Percentiles rank a stretch among this genome's conserved stretches.
phyloP scores from a whole-genome alignment of 225 moss, liverwort and hornwort species.

The Ulota crispa region DNA sequence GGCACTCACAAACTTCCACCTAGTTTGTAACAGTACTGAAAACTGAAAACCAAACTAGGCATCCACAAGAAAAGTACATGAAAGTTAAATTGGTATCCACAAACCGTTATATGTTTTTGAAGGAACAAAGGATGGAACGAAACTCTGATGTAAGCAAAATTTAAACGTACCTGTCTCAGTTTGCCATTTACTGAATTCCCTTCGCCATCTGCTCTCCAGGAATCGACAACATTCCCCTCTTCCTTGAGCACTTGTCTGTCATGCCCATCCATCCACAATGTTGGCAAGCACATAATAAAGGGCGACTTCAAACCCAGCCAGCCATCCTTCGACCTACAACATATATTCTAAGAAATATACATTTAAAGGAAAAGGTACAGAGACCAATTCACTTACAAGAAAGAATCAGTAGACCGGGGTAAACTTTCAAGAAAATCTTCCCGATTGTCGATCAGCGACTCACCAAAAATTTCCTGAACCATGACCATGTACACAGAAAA shows the following conservation, averaged over 20 bases:
- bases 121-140: not conserved
- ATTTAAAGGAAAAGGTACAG: not conserved
- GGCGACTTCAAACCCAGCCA: not conserved
- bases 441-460: constrained; percentile 68
- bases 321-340: not conserved
- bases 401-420: constrained; percentile 52
- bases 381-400: constrained; percentile 56
- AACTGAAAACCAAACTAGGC: not conserved
- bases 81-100: not conserved
- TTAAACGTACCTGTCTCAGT: constrained; percentile 36
- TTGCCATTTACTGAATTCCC: constrained; percentile 19
- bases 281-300: not conserved
- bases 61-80: not conserved
- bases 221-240: constrained; percentile 52
- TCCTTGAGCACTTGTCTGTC: constrained; percentile 68
- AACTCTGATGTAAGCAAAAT: not conserved
- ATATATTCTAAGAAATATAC: not conserved
- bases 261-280: constrained; percentile 25
- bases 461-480: constrained; percentile 80
- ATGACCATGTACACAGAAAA: not conserved
- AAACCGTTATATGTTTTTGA: not conserved
- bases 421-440: constrained; percentile 65
- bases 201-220: constrained; percentile 47
- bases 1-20: not conserved
- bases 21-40: not conserved